Evolutionary conservation across 352 stramenopile genomes (phyloP), one percentile per base, ranked within the genome.

Genomic region (Phytopythium litorale): DNA sequence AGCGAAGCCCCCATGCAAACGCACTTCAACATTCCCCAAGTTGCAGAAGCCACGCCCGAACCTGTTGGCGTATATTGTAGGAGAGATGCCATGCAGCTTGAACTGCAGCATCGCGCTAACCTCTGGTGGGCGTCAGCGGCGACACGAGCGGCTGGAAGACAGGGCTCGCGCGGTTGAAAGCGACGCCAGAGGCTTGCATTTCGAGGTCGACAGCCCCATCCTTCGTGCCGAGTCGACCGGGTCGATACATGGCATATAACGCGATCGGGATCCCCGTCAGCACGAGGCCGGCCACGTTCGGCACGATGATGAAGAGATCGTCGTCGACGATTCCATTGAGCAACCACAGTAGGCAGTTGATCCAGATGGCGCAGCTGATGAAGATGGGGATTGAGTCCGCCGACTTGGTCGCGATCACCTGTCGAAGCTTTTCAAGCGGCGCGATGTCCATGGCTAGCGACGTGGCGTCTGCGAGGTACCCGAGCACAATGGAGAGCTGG

Each of bases 271-370:
- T 40, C 7, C 58, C 53, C 0, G 65, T 76, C 21, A 88, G 59
- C 30, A 60, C 43, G 38, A 78, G 35, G 38, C 72, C 75, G 8
- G 75, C 63, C 13, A 69, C 49, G 16, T 73, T 83, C 11, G 78
- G 79, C 9, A 75, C 68, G 32, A 84, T 37, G 3, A 91, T 66
- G 28, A 89, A 70, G 16, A 72, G 37, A 32, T 91, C 75, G 37
- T 76, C 32, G 51, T 78, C 68, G 18, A 87, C 35, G 21, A 78
- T 59, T 12, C 75, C 77, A 57, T 81, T 84, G 50, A 78, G 30
- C 57, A 82, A 57, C 77, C 81, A 89, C 37, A 89, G 64, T 3
- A 58, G 48, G 57, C 80, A 84, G 71, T 86, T 91, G 57, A 75
- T 13, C 11, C 72, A 68, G 4, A 76, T 81, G 32, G 76, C 71